phyloP scores from a whole-genome alignment of 495 filamentous ascomycete species.

The Xylaria cubensis region DNA sequence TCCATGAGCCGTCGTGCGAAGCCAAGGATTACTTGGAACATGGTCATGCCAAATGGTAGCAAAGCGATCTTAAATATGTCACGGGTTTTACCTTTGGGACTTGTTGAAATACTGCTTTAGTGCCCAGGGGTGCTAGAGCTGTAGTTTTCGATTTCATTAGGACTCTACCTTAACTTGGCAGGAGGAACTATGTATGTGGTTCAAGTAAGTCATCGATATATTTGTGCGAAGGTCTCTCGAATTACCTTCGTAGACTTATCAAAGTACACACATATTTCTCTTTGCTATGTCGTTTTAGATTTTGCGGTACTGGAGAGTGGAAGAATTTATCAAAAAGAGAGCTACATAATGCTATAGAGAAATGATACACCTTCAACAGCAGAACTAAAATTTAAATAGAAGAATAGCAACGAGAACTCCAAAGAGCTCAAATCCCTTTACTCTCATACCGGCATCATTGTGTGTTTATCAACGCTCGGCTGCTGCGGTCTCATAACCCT shows the following conservation, averaged over 20 bases:
- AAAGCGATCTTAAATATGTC: not conserved
- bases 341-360: not conserved
- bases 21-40: not conserved
- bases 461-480: not conserved
- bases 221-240: not conserved
- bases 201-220: no score
- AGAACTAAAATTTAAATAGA: not conserved
- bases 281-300: not conserved
- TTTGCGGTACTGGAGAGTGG: not conserved
- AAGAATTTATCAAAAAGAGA: not conserved
- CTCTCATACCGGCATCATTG: not conserved
- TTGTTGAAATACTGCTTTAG: no score
- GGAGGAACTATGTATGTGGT: not conserved
- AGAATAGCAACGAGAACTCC: not conserved
- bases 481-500: not conserved
- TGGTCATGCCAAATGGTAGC: not conserved
- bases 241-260: not conserved
- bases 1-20: not conserved
- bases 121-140: no score
- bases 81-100: not conserved
- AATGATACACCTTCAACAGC: not conserved
- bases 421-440: not conserved
- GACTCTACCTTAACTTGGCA: not conserved
- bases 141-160: no score
- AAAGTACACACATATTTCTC: not conserved